These are phyloP conservation scores for Microdochium nivale DNA, from an alignment of 2,329 filamentous ascomycete genomes.

Conservation along the genomic window DNA sequence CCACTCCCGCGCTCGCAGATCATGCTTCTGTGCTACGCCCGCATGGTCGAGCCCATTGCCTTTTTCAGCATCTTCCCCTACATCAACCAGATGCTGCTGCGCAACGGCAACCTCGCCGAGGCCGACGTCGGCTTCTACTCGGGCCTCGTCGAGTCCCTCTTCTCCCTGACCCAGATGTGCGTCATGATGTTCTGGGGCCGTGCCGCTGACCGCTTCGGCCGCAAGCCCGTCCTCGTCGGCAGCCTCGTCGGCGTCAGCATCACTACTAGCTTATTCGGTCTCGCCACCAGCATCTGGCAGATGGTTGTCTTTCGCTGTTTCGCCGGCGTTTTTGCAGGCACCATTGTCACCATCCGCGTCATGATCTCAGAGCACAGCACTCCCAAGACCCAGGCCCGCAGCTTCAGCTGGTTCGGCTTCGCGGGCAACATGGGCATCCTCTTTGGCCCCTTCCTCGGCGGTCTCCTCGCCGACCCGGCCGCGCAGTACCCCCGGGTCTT, in stretches of 20 bases:
- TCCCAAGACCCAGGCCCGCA: slow-evolving; percentile 58
- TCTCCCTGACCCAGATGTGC: slow-evolving; percentile 67
- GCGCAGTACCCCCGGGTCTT: slow-evolving; percentile 54
- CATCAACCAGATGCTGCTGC: slow-evolving; percentile 67
- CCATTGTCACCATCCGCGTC: slow-evolving; percentile 64
- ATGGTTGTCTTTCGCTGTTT: slow-evolving; percentile 67
- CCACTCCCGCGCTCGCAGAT: slow-evolving; percentile 58
- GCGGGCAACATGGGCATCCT: slow-evolving; percentile 67
- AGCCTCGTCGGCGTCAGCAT: slow-evolving; percentile 56
- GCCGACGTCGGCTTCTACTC: slow-evolving; percentile 73
- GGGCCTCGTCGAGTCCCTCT: slow-evolving; percentile 66
- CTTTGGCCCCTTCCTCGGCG: slow-evolving; percentile 62
- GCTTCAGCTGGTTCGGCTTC: slow-evolving; percentile 73
- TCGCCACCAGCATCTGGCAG: slow-evolving; percentile 58
- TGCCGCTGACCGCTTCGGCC: slow-evolving; percentile 58
- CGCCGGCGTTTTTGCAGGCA: slow-evolving; percentile 67
- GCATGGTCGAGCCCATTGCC: slow-evolving; percentile 67
- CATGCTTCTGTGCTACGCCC: slow-evolving; percentile 62
- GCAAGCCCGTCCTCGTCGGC: slow-evolving; percentile 63
- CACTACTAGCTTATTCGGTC: slow-evolving; percentile 57
- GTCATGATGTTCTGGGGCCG: slow-evolving; percentile 70
- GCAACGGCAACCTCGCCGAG: slow-evolving; percentile 51
- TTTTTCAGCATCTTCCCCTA: slow-evolving; percentile 80
- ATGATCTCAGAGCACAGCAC: slow-evolving; percentile 72
- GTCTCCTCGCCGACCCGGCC: slow-evolving; percentile 59